Evolutionary conservation across 1,139 yeast genomes (phyloP).

Genomic region (Yamadazyma siamensis): DNA sequence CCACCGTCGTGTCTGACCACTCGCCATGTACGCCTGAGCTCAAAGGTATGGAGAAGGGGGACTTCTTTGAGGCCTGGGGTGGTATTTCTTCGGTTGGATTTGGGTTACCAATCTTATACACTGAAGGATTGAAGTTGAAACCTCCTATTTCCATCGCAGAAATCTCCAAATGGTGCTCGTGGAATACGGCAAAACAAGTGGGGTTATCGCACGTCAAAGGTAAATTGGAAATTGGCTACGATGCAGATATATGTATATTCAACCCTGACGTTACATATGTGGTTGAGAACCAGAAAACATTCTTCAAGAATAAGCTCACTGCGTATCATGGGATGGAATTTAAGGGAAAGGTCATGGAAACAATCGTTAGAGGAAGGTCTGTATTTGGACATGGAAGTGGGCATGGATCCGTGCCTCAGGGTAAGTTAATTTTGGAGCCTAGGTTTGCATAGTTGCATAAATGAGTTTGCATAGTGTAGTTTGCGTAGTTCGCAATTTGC

Average conservation of each 20-base stretch:
- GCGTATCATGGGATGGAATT: slow-evolving; percentile 75
- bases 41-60: slow-evolving; percentile 78
- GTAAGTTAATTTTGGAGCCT: slow-evolving; percentile 59
- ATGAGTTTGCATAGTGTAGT: no score
- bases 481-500: no score
- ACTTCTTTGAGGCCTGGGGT: slow-evolving; percentile 93
- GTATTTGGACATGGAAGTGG: slow-evolving; percentile 62
- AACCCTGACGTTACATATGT: slow-evolving; percentile 58
- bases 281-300: slow-evolving; percentile 57
- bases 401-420: slow-evolving; percentile 52
- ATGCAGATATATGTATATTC: slow-evolving; percentile 84
- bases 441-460: slow-evolving; percentile 24
- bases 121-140: slow-evolving; percentile 59
- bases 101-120: slow-evolving; percentile 76
- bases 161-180: slow-evolving; percentile 74
- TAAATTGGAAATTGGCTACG: slow-evolving; percentile 63
- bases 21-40: slow-evolving; percentile 94
- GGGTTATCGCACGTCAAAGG: slow-evolving; percentile 78
- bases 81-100: slow-evolving; percentile 94
- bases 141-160: slow-evolving; percentile 58
- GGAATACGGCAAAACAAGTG: slow-evolving; percentile 81
- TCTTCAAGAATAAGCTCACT: slow-evolving; percentile 80
- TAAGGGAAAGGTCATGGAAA: slow-evolving; percentile 71
- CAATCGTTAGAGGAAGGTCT: slow-evolving; percentile 70
- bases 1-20: slow-evolving; percentile 93